phyloP scores from a whole-genome alignment of 768 basidiomycete species.

The Tricholoma hemisulphureum region DNA sequence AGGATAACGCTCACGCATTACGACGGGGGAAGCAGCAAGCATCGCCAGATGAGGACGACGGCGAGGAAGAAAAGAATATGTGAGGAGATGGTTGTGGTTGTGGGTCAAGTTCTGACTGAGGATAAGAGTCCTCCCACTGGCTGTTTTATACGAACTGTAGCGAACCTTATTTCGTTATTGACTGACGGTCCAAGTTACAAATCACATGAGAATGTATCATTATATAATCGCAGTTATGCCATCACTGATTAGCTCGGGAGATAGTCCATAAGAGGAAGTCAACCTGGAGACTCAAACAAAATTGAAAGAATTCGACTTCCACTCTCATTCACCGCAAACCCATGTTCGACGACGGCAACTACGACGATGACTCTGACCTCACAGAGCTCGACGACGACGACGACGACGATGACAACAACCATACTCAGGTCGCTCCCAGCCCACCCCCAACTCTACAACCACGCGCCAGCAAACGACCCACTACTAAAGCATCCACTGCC shows the following conservation, averaged over 20 bases:
- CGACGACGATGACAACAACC: constrained; percentile 30
- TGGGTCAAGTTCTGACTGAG: not conserved
- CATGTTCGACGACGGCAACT: not conserved
- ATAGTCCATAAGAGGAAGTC: too few species aligned
- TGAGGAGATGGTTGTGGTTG: not conserved
- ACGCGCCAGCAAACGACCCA: constrained; percentile 4
- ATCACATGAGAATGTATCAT: too few species aligned
- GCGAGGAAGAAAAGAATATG: not conserved
- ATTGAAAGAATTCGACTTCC: too few species aligned
- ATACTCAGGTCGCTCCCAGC: constrained; percentile 17
- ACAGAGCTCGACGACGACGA: constrained; percentile 47
- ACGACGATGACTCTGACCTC: constrained; percentile 42
- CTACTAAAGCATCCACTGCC: constrained; percentile 18
- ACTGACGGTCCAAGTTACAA: not conserved
- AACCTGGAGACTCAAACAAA: too few species aligned
- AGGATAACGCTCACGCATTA: not conserved
- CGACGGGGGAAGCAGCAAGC: not conserved
- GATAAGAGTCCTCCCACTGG: not conserved
- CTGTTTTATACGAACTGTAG: not conserved
- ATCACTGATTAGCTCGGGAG: too few species aligned
- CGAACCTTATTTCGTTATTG: not conserved
- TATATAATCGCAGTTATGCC: too few species aligned
- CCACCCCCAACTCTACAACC: not conserved
- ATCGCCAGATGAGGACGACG: not conserved
- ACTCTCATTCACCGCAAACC: not conserved